Evolutionary conservation across 805 yeast species (phyloP).

Genomic region (Saccharomyces paradoxus): DNA sequence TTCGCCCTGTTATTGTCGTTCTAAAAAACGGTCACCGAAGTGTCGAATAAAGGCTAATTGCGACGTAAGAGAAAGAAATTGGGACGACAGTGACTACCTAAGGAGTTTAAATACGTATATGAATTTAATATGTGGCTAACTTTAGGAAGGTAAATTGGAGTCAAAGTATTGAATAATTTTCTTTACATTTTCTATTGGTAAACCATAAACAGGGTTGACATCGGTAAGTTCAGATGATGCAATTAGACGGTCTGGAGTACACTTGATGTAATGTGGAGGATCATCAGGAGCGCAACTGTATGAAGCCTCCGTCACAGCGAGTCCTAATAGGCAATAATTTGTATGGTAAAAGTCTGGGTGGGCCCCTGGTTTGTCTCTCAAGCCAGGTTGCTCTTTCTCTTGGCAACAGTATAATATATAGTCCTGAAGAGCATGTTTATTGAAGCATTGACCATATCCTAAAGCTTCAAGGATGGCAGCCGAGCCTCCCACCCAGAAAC

Average conservation of each 20-base stretch:
- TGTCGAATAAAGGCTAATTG: neutral
- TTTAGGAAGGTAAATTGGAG: neutral
- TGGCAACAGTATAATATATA: constrained; percentile 79
- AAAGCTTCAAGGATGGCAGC: constrained; percentile 41
- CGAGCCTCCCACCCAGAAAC: constrained; percentile 90
- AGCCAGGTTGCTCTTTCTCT: constrained; percentile 50
- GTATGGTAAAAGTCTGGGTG: constrained; percentile 84
- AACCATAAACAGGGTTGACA: constrained; percentile 52
- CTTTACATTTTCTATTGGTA: constrained; percentile 40
- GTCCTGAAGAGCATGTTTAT: constrained; percentile 50
- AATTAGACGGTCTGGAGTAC: neutral
- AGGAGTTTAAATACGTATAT: neutral
- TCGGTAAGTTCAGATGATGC: constrained; percentile 13
- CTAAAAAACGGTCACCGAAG: neutral
- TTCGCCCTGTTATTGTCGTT: neutral
- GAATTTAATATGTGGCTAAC: neutral
- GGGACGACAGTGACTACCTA: neutral
- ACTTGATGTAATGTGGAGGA: constrained; percentile 1
- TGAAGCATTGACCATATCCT: constrained; percentile 31
- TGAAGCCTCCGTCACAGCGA: constrained; percentile 31
- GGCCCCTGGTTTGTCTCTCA: constrained; percentile 81
- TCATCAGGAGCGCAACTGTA: constrained; percentile 4
- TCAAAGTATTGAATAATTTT: constrained; percentile 21
- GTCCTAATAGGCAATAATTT: constrained; percentile 73
- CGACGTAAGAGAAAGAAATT: neutral